phyloP scores from a whole-genome alignment of 2,329 filamentous ascomycete genomes.

The Botrytis aclada region DNA sequence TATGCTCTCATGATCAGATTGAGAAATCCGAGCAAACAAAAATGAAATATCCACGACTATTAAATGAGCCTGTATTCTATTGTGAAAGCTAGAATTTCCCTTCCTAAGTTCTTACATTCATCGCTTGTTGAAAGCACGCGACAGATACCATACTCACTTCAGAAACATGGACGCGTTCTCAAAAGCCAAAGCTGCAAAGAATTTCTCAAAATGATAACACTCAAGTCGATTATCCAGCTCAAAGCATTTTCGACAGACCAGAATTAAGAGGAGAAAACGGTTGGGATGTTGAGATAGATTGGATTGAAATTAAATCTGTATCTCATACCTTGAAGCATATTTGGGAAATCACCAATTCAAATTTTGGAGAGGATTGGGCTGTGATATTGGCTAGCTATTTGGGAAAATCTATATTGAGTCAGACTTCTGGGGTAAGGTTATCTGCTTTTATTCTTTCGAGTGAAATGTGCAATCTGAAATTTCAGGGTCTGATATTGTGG shows the following conservation, averaged over 20 bases:
- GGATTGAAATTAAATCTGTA: background rate
- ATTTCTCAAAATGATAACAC: background rate
- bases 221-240: background rate
- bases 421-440: background rate
- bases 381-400: background rate
- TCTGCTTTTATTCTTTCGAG: background rate
- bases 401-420: background rate
- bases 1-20: background rate
- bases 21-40: background rate
- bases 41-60: background rate
- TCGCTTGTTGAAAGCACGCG: rapidly evolving
- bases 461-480: background rate
- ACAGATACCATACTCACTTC: background rate
- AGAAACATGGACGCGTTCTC: background rate
- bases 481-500: background rate
- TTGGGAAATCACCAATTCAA: background rate
- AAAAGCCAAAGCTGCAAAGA: background rate
- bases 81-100: background rate
- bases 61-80: background rate
- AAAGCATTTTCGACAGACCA: background rate
- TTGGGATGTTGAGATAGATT: background rate
- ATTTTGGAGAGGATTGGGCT: background rate
- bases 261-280: background rate
- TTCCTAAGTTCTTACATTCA: background rate
- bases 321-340: background rate